phyloP scores from a whole-genome alignment of 352 stramenopile species.

The Globisporangium nagaii region DNA sequence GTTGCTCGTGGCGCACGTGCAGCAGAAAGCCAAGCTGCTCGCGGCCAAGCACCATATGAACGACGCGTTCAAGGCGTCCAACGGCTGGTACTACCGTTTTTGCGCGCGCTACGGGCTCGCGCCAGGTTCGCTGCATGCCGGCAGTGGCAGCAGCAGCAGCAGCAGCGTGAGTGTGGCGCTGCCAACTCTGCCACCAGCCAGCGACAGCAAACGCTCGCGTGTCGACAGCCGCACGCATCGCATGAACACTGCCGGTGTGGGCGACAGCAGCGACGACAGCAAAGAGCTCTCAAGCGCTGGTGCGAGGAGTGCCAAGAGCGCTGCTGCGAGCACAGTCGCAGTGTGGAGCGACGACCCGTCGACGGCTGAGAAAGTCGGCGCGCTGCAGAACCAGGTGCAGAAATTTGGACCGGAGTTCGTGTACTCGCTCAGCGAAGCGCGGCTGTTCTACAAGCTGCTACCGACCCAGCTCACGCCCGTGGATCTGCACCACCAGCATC shows the following conservation, averaged over 20 bases:
- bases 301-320: neutral
- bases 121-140: conserved; percentile 22
- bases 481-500: too few relatives aligned
- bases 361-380: conserved; percentile 5
- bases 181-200: too few relatives aligned
- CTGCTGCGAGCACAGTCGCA: neutral
- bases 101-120: conserved; percentile 58
- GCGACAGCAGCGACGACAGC: neutral
- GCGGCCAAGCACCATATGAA: conserved; percentile 31
- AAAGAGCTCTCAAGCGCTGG: neutral
- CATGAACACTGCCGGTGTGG: neutral
- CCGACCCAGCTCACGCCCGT: conserved; percentile 15
- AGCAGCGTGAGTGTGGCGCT: neutral
- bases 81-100: conserved; percentile 79
- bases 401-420: conserved; percentile 36
- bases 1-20: conserved; percentile 46
- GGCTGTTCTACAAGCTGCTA: conserved; percentile 48
- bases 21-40: conserved; percentile 51
- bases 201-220: neutral
- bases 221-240: neutral
- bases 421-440: conserved; percentile 43
- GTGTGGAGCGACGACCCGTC: conserved; percentile 3
- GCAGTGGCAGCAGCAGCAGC: neutral
- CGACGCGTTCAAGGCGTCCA: conserved; percentile 53
- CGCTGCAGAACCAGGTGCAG: conserved; percentile 15